These are phyloP conservation scores for Lactarius sp. DNA, from an alignment of 768 basidiomycete genomes.

Conservation along the genomic window DNA sequence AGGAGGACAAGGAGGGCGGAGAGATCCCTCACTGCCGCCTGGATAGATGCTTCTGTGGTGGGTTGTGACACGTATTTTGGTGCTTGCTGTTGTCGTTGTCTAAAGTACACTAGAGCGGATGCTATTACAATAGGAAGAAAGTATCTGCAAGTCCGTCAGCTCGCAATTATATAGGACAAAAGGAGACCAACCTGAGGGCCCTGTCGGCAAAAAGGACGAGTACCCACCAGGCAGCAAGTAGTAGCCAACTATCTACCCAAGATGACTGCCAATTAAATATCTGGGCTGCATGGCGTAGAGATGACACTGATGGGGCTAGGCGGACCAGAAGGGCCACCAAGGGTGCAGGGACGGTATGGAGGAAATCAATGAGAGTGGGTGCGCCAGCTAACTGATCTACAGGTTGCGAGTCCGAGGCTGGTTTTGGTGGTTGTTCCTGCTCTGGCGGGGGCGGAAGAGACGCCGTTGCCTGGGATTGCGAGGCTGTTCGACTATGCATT, in stretches of 20 bases:
- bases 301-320: constrained; percentile 51
- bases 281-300: constrained; percentile 41
- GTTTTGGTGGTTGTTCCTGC: neutral
- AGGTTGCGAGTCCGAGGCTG: neutral
- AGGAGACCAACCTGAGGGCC: constrained; percentile 42
- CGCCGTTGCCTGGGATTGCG: constrained; percentile 5
- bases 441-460: neutral
- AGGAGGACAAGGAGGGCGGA: constrained; percentile 56
- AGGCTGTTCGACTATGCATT: constrained; percentile 3
- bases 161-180: neutral
- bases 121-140: constrained; percentile 51
- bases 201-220: constrained; percentile 51
- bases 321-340: constrained; percentile 57
- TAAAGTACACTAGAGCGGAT: constrained; percentile 36
- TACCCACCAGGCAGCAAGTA: constrained; percentile 73
- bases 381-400: constrained; percentile 17
- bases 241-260: constrained; percentile 61
- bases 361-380: constrained; percentile 40
- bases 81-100: constrained; percentile 28
- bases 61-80: constrained; percentile 27
- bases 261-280: constrained; percentile 52
- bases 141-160: constrained; percentile 38
- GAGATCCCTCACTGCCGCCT: constrained; percentile 58
- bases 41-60: constrained; percentile 53
- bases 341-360: constrained; percentile 55